phyloP scores from a whole-genome alignment of 169 alveolate genomes.

The Cardiosporidium cionae region DNA sequence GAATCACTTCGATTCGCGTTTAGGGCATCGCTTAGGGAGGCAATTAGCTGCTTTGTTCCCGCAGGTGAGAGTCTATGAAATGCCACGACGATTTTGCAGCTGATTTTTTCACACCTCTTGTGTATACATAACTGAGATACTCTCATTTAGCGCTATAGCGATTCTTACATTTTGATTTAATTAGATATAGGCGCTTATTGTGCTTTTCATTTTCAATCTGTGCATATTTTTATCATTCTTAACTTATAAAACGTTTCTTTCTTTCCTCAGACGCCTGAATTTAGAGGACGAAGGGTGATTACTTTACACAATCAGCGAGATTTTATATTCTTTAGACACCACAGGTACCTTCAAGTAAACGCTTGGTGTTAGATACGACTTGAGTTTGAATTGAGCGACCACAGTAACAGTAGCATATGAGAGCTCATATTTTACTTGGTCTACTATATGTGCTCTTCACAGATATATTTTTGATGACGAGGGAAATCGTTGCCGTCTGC shows the following conservation, averaged over 20 bases:
- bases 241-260: too few species aligned
- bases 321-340: constrained; percentile 96
- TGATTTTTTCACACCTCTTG: background rate
- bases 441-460: background rate
- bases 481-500: constrained; percentile 73
- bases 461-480: constrained; percentile 5
- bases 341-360: constrained; percentile 69
- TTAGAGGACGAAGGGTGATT: constrained; percentile 90
- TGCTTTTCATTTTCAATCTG: background rate
- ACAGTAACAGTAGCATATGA: constrained; percentile 18
- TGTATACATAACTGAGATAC: background rate
- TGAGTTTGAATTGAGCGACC: constrained; percentile 15
- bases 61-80: constrained; percentile 34
- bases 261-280: constrained; percentile 76
- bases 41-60: constrained; percentile 93
- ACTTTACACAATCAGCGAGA: constrained; percentile 98
- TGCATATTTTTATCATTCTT: constrained; percentile 1
- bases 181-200: background rate
- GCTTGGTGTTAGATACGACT: background rate
- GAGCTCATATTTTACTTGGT: background rate
- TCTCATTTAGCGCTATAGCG: background rate
- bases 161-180: background rate
- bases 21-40: constrained; percentile 95
- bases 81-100: background rate
- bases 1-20: constrained; percentile 89